These are phyloP conservation scores for Metarhizium album DNA, from an alignment of 2,329 filamentous ascomycete genomes.

Conservation along the genomic window DNA sequence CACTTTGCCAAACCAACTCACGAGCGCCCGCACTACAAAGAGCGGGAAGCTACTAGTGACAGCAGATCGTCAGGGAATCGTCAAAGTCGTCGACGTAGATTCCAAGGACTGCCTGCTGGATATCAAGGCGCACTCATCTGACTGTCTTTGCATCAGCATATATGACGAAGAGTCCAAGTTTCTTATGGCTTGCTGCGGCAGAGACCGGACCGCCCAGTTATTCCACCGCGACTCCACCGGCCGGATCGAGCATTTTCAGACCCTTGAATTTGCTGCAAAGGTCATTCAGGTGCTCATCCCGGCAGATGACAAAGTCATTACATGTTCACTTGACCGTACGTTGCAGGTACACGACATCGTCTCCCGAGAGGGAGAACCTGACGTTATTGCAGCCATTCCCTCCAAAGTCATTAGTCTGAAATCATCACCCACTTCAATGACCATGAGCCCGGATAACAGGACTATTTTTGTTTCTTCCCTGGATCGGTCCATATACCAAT, in stretches of 20 bases:
- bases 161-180: conserved; percentile 50
- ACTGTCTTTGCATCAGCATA: conserved; percentile 73
- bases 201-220: conserved; percentile 90
- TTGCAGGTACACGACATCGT: conserved; percentile 73
- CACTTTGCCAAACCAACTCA: conserved; percentile 47
- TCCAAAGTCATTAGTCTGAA: conserved; percentile 71
- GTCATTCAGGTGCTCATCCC: conserved; percentile 69
- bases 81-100: conserved; percentile 56
- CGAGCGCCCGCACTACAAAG: conserved; percentile 47
- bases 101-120: conserved; percentile 54
- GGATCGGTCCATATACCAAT: conserved; percentile 50
- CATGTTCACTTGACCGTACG: conserved; percentile 80
- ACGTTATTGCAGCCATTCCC: conserved; percentile 65
- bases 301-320: conserved; percentile 64
- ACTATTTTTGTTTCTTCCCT: conserved; percentile 48
- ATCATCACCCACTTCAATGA: conserved; percentile 77
- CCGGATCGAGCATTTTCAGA: conserved; percentile 72
- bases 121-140: conserved; percentile 75
- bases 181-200: conserved; percentile 70
- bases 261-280: conserved; percentile 82
- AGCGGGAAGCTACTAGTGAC: conserved; percentile 60
- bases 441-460: conserved; percentile 51
- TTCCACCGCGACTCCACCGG: conserved; percentile 52
- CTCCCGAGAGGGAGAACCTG: conserved; percentile 52
- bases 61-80: conserved; percentile 76